Evolutionary conservation across 352 stramenopile genomes (phyloP).

Genomic region (Globisporangium orthogonon): DNA sequence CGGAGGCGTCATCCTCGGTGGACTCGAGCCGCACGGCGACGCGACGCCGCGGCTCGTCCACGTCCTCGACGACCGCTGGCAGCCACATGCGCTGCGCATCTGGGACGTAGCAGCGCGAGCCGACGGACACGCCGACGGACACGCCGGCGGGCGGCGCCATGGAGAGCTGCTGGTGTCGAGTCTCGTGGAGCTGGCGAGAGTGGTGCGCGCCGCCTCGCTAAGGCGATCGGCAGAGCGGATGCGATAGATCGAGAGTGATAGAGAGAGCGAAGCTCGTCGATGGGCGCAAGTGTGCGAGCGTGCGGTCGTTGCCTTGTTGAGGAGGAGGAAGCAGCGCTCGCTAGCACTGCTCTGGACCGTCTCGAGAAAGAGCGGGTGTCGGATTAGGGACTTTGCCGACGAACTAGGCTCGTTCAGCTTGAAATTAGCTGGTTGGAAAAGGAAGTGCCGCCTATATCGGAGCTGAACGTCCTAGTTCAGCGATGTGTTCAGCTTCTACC

Average conservation of each 20-base stretch:
- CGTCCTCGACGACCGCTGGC: slow-evolving; percentile 58
- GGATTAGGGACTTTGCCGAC: background rate
- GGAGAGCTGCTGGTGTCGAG: too few relatives aligned
- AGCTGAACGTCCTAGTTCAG: too few relatives aligned
- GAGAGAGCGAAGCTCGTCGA: background rate
- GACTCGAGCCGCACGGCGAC: slow-evolving; percentile 40
- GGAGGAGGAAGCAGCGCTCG: too few relatives aligned
- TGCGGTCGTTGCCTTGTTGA: background rate
- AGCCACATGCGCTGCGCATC: slow-evolving; percentile 63
- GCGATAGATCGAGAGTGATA: background rate
- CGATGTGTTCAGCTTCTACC: too few relatives aligned
- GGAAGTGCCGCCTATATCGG: too few relatives aligned
- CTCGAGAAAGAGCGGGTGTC: background rate
- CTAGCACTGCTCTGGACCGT: background rate
- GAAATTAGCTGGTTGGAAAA: too few relatives aligned
- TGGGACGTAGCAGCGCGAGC: slow-evolving; percentile 68
- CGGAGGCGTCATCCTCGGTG: slow-evolving; percentile 21
- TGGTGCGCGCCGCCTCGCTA: background rate
- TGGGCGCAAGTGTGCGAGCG: background rate
- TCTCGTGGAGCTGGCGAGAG: background rate
- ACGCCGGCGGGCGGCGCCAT: background rate
- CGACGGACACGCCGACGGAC: slow-evolving; percentile 36
- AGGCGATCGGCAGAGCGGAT: background rate
- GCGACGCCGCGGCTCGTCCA: slow-evolving; percentile 36
- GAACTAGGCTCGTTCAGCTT: too few relatives aligned